phyloP scores from a whole-genome alignment of 2,329 filamentous ascomycete species.

The Colletotrichum graminicola region DNA sequence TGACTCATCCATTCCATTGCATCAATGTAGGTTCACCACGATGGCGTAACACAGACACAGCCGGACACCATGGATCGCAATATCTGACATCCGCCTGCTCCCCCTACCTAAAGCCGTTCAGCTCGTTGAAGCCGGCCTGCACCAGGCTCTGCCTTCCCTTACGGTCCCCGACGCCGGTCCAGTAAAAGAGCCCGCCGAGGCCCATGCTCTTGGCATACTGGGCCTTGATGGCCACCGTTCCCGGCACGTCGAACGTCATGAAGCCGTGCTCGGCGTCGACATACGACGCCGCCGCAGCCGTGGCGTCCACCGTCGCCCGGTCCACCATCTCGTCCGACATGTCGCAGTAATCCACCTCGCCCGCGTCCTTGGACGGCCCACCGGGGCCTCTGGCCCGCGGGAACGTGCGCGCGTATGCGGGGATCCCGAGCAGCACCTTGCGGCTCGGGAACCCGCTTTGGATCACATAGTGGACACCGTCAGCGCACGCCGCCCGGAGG shows the following conservation, averaged over 20 bases:
- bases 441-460: slow-evolving; percentile 64
- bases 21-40: background rate
- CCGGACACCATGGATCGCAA: background rate
- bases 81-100: background rate
- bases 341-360: slow-evolving; percentile 73
- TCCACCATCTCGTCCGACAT: slow-evolving; percentile 65
- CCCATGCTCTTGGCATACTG: slow-evolving; percentile 66
- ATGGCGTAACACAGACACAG: background rate
- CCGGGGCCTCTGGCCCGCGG: slow-evolving; percentile 65
- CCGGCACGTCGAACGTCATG: slow-evolving; percentile 73
- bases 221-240: slow-evolving; percentile 72
- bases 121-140: slow-evolving; percentile 67
- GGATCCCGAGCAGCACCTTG: slow-evolving; percentile 74
- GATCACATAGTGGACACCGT: slow-evolving; percentile 67
- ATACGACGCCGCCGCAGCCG: slow-evolving; percentile 69
- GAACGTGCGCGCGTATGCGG: slow-evolving; percentile 73
- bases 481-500: slow-evolving; percentile 62
- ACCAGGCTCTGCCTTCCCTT: slow-evolving; percentile 68
- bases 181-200: slow-evolving; percentile 76
- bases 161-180: slow-evolving; percentile 73
- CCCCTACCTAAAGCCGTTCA: slow-evolving; percentile 47
- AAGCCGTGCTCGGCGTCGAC: slow-evolving; percentile 64
- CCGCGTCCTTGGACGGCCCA: slow-evolving; percentile 61
- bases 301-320: slow-evolving; percentile 60
- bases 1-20: background rate